phyloP scores from a whole-genome alignment of 306 rosid species.

The Cicer yamashitae region DNA sequence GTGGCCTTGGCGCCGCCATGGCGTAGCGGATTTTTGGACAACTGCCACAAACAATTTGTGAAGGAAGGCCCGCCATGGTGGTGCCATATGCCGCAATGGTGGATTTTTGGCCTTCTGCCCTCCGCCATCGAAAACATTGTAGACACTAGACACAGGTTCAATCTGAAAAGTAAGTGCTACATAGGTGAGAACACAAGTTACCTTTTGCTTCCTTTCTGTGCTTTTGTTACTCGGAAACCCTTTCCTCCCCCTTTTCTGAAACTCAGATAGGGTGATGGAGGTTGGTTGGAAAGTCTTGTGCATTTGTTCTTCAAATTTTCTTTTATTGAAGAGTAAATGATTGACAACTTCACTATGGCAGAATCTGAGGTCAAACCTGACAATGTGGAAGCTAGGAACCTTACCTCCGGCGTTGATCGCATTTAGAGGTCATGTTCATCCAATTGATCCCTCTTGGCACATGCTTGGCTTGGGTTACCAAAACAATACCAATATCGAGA shows the following conservation, averaged over 20 bases:
- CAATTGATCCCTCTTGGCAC: constrained; percentile 96
- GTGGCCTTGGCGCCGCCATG: too few species aligned
- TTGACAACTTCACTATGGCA: constrained; percentile 57
- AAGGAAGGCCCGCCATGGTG: too few species aligned
- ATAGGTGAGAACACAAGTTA: neutral
- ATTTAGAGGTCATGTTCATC: constrained; percentile 87
- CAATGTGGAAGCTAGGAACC: constrained; percentile 99
- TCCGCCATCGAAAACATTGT: too few species aligned
- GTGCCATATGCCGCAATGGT: too few species aligned
- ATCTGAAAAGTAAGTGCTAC: too few species aligned
- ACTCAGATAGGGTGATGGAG: neutral
- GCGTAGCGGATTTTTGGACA: too few species aligned
- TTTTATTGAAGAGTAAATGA: constrained; percentile 27
- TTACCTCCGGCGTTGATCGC: constrained; percentile 94
- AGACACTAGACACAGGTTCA: too few species aligned
- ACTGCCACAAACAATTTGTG: too few species aligned
- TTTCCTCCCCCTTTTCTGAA: neutral
- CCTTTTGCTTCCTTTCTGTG: neutral
- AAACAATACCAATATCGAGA: constrained; percentile 71
- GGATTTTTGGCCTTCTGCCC: too few species aligned
- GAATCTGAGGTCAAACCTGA: constrained; percentile 90
- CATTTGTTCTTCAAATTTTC: constrained; percentile 33
- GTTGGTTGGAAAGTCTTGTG: constrained; percentile 1
- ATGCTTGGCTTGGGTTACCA: constrained; percentile 99
- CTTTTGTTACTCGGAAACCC: neutral